Percentiles rank a stretch among this genome's conserved stretches.
phyloP scores from a whole-genome alignment of 805 yeast species.

The Candida coleopterorum region DNA sequence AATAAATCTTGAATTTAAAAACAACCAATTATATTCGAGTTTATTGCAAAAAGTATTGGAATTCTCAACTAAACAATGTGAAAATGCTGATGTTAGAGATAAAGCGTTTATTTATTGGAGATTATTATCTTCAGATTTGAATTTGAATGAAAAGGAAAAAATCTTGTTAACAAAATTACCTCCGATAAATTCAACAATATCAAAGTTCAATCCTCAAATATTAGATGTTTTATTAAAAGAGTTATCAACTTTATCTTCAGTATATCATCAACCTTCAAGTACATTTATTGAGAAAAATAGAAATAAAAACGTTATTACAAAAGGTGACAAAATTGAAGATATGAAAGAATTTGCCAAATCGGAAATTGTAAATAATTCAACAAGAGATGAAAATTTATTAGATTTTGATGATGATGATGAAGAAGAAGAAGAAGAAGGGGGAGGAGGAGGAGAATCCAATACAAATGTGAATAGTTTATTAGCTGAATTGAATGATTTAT shows the following conservation, averaged over 20 bases:
- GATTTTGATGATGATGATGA: slow-evolving; percentile 56
- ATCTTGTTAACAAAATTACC: slow-evolving; percentile 64
- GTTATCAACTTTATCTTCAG: slow-evolving; percentile 80
- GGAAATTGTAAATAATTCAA: slow-evolving; percentile 57
- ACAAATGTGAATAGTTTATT: slow-evolving; percentile 38
- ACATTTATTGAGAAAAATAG: slow-evolving; percentile 46
- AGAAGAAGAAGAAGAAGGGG: slow-evolving; percentile 20
- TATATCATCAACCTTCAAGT: slow-evolving; percentile 78
- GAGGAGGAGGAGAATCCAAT: slow-evolving; percentile 9
- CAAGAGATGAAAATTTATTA: slow-evolving; percentile 71
- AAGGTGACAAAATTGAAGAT: slow-evolving; percentile 51
- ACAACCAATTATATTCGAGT: slow-evolving; percentile 23
- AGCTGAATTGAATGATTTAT: slow-evolving; percentile 74
- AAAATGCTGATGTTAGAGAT: slow-evolving; percentile 75
- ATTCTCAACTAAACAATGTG: slow-evolving; percentile 58
- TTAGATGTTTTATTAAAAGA: slow-evolving; percentile 69
- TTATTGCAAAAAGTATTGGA: slow-evolving; percentile 57
- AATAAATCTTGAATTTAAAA: slow-evolving; percentile 29
- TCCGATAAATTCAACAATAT: slow-evolving; percentile 65
- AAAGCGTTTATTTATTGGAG: slow-evolving; percentile 81
- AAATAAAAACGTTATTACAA: slow-evolving; percentile 23
- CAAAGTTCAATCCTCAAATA: slow-evolving; percentile 62
- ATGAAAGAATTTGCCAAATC: slow-evolving; percentile 70
- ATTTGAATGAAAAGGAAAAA: slow-evolving; percentile 40
- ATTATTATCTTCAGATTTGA: slow-evolving; percentile 48